Evolutionary conservation across 352 stramenopile genomes (phyloP).

Genomic region (Phytophthora aleatoria): DNA sequence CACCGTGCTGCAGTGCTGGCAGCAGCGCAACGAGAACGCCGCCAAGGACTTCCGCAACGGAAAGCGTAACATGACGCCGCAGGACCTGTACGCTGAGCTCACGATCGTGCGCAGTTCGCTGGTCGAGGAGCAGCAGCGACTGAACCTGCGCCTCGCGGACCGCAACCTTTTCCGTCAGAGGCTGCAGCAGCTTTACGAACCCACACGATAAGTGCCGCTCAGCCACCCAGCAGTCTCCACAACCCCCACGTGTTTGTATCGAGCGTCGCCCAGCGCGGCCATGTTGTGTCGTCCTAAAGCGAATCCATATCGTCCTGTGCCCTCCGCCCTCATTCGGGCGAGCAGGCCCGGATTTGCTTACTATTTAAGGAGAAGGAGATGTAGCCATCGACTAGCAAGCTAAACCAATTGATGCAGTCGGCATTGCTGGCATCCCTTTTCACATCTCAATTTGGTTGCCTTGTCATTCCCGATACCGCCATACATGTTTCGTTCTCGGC

Average conservation of each 20-base stretch:
- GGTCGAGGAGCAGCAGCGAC: slow-evolving; percentile 47
- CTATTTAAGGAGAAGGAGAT: slow-evolving; percentile 35
- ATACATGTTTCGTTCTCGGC: no score
- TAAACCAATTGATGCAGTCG: background rate
- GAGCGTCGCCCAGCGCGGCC: slow-evolving; percentile 9
- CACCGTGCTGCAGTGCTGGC: slow-evolving; percentile 38
- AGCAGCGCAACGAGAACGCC: slow-evolving; percentile 36
- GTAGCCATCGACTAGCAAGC: background rate
- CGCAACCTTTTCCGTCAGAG: slow-evolving; percentile 50
- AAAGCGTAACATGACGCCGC: slow-evolving; percentile 35
- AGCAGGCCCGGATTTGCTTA: slow-evolving; percentile 5
- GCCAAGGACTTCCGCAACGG: slow-evolving; percentile 35
- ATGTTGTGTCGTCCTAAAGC: slow-evolving; percentile 19
- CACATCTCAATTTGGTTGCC: background rate
- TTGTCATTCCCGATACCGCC: background rate
- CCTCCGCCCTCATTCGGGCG: slow-evolving; percentile 6
- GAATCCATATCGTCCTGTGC: slow-evolving; percentile 7
- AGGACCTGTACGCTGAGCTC: slow-evolving; percentile 50
- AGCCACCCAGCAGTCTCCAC: slow-evolving; percentile 1
- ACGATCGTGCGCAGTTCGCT: slow-evolving; percentile 43
- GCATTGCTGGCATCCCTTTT: background rate
- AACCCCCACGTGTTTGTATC: slow-evolving; percentile 33
- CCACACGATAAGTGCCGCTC: slow-evolving; percentile 29
- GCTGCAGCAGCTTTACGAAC: slow-evolving; percentile 51
- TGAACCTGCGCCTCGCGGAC: slow-evolving; percentile 46